These are phyloP conservation scores for Solanum rostratum DNA, from an alignment of 257 asterid species.

Conservation along the genomic window DNA sequence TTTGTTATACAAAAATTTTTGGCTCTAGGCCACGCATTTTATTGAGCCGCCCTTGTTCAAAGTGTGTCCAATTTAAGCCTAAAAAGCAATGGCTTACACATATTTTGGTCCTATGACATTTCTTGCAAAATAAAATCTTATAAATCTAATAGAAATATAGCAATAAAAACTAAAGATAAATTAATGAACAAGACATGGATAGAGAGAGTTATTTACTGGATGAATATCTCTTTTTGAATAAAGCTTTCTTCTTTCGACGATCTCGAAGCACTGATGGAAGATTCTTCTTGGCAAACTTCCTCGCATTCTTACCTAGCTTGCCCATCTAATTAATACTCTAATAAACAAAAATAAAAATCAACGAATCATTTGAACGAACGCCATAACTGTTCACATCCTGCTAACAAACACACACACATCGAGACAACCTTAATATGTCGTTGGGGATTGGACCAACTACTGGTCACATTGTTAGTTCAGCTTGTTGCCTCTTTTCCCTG, in stretches of 20 bases:
- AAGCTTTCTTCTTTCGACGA: constrained; percentile 61
- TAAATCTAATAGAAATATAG: not conserved
- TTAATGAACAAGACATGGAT: not conserved
- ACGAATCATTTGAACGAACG: not conserved
- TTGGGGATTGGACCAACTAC: not conserved
- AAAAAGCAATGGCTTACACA: not conserved
- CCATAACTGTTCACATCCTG: not conserved
- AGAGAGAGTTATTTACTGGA: constrained; percentile 20
- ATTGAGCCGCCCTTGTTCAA: too few relatives aligned
- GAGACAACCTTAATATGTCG: not conserved
- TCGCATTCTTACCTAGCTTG: constrained; percentile 87
- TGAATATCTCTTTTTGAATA: constrained; percentile 50
- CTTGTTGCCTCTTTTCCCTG: too few relatives aligned
- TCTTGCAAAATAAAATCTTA: not conserved
- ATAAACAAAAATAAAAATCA: not conserved
- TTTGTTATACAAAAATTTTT: too few relatives aligned
- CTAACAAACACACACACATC: not conserved
- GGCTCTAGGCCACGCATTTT: too few relatives aligned
- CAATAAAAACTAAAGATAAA: too few relatives aligned
- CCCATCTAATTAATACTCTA: constrained; percentile 30
- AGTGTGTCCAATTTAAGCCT: not conserved
- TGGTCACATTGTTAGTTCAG: not conserved
- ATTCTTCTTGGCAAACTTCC: constrained; percentile 92
- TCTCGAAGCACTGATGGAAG: constrained; percentile 64
- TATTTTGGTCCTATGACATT: not conserved